Percentiles rank a stretch among this genome's conserved stretches.
Evolutionary conservation across 176 grass and related monocot genomes (phyloP).

Genomic region (Carex pumila): DNA sequence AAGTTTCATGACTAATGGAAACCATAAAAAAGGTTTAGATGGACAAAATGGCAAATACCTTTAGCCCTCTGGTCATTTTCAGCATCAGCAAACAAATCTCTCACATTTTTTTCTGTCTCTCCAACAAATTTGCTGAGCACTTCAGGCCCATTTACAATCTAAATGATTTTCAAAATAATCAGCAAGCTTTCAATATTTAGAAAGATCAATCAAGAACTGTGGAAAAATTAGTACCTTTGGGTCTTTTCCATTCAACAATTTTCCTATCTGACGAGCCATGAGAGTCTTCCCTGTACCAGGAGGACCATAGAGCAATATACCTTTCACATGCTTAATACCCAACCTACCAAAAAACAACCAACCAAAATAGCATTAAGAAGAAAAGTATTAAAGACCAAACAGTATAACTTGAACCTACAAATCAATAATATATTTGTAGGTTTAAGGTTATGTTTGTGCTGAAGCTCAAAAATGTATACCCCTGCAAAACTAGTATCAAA

Average conservation of each 20-base stretch:
- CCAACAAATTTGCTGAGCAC: slow-evolving; percentile 96
- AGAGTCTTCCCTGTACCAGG: slow-evolving; percentile 99
- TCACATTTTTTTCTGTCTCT: slow-evolving; percentile 97
- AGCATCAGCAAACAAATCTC: slow-evolving; percentile 96
- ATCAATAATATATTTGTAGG: background rate
- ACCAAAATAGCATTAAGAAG: background rate
- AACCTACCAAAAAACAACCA: slow-evolving; percentile 33
- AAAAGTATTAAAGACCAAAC: slow-evolving; percentile 10
- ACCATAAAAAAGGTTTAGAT: background rate
- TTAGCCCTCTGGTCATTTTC: slow-evolving; percentile 70
- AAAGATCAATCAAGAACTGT: slow-evolving; percentile 1
- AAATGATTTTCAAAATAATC: slow-evolving; percentile 5
- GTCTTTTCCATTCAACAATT: slow-evolving; percentile 89
- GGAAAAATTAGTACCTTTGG: slow-evolving; percentile 62
- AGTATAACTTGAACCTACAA: background rate
- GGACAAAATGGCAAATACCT: slow-evolving; percentile 29
- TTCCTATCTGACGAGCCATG: slow-evolving; percentile 98
- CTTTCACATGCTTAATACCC: slow-evolving; percentile 95
- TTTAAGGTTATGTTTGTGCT: background rate
- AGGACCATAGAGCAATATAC: slow-evolving; percentile 86
- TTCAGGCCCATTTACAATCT: slow-evolving; percentile 88
- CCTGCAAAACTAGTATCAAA: background rate
- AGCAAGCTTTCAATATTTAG: background rate
- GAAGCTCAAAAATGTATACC: background rate
- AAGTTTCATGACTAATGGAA: background rate